Evolutionary conservation across 169 alveolate species (phyloP).

Genomic region (Eimeria sp.): DNA sequence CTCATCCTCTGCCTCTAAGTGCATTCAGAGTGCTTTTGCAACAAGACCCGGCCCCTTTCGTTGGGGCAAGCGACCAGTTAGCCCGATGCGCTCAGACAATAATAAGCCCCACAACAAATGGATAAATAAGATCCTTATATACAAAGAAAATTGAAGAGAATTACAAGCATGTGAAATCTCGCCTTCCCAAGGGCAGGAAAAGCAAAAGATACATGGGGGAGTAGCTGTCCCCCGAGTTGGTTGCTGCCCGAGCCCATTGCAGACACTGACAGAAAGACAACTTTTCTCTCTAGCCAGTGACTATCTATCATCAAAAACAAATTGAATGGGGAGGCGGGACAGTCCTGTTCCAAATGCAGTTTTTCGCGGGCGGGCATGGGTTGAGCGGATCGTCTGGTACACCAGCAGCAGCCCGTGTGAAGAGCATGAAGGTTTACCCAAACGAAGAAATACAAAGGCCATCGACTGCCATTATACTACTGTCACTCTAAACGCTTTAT

Average conservation of each 20-base stretch:
- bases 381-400: background rate
- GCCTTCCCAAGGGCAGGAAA: background rate
- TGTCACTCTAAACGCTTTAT: background rate
- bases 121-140: background rate
- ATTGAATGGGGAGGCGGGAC: background rate
- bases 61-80: background rate
- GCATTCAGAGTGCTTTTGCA: background rate
- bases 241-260: background rate
- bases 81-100: background rate
- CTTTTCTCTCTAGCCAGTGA: background rate
- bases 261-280: background rate
- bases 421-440: background rate
- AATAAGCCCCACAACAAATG: background rate
- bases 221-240: background rate
- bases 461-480: background rate
- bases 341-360: background rate
- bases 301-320: background rate
- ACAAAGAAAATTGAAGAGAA: background rate
- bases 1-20: background rate
- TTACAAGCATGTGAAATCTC: background rate
- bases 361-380: background rate
- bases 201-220: conserved; percentile 12
- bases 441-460: background rate
- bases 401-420: background rate
- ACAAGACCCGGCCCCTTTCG: background rate